These are phyloP conservation scores for Deinandra increscens DNA, from an alignment of 129 eudicot genomes.

Conservation along the genomic window DNA sequence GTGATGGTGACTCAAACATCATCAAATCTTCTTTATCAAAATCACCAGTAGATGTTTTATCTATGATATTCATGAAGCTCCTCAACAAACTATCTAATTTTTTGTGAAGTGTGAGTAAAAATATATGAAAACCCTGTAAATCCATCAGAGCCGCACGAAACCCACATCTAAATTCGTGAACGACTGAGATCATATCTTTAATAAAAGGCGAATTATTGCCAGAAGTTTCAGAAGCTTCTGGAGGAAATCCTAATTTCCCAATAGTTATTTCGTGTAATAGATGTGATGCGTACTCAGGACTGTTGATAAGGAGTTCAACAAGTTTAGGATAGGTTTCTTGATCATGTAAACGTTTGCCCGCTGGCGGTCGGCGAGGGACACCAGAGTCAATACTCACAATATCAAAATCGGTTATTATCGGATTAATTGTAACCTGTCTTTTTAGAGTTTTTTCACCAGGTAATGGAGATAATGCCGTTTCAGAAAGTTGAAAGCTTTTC, in stretches of 20 bases:
- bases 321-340: constrained; percentile 82
- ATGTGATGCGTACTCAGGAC: constrained; percentile 75
- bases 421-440: constrained; percentile 51
- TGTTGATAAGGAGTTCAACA: constrained; percentile 88
- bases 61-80: constrained; percentile 51
- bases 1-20: constrained; percentile 58
- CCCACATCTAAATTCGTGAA: constrained; percentile 70
- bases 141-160: constrained; percentile 87
- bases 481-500: constrained; percentile 64
- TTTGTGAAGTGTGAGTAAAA: constrained; percentile 85
- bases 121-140: constrained; percentile 94
- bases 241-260: constrained; percentile 69
- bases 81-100: constrained; percentile 67
- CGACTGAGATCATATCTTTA: constrained; percentile 52
- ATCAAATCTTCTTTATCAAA: constrained; percentile 63
- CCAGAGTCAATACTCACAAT: constrained; percentile 90
- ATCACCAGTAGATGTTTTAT: constrained; percentile 51
- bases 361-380: constrained; percentile 98
- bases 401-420: constrained; percentile 45
- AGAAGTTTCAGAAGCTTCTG: constrained; percentile 41
- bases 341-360: constrained; percentile 83
- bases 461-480: constrained; percentile 47
- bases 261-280: constrained; percentile 67
- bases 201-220: constrained; percentile 27
- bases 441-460: constrained; percentile 45